Base-by-base conservation (phyloP, 2,329 filamentous ascomycete genomes). In the Coniochaeta sp. region DNA sequence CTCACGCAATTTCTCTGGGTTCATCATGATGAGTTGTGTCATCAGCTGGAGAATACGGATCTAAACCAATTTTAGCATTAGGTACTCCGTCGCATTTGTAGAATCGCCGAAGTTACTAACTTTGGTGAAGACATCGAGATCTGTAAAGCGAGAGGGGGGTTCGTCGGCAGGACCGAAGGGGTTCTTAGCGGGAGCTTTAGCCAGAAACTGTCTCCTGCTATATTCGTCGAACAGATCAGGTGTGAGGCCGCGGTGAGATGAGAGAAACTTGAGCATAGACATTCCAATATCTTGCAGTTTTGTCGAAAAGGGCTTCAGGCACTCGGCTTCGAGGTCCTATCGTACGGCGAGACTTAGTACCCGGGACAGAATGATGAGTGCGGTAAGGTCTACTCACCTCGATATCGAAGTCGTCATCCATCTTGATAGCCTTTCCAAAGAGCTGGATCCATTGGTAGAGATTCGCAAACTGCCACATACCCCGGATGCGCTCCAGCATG, bases 401-500 rank as follows among this genome's bases (percentile, higher is more conserved):
- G 65, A 97, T 89, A 70, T 93, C 91, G 64, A 97, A 82, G 70
- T 89, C 87, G 63, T 96, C 89, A 67, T 95, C 89, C 65, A 98
- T 90, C 77, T 96, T 97, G 72, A 96, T 87, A 50, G 87, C 87
- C 68, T 89, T 87, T 63, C 93, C 93, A 73, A 99, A 99, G 44
- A 93, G 85, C 72, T 88, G 90, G 62, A 98, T 90, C 83, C 92
- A 99, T 75, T 99, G 93, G 76, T 89, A 92, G 8, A 98, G 78
- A 69, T 92, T 93, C 62, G 93, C 91, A 75, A 98, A 97, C 74
- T 97, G 90, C 93, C 93, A 98, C 82, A 90, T 92, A 71, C 90
- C 95, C 64, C 93, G 86, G 66, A 98, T 83, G 65, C 81, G 86
- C 61, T 85, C 77, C 30, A 96, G 79, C 59, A 86, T 67, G 4